phyloP scores from a whole-genome alignment of 176 grass and related monocot genomes.

The Musa acuminata region DNA sequence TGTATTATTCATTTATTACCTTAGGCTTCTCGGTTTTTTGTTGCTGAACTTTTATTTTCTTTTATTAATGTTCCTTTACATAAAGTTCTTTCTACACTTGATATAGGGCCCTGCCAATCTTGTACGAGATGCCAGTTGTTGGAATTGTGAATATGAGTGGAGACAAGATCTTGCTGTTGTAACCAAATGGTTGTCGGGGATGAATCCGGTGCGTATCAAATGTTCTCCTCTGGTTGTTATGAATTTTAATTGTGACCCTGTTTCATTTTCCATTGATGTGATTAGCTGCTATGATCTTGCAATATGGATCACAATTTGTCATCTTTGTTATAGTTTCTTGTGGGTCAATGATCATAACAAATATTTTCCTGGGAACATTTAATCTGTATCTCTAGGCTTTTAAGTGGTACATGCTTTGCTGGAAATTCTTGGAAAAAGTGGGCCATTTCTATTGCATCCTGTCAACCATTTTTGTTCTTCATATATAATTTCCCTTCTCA shows the following conservation, averaged over 20 bases:
- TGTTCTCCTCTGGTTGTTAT: background rate
- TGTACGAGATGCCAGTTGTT: slow-evolving; percentile 72
- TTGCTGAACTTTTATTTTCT: background rate
- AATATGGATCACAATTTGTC: no score
- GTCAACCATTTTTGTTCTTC: background rate
- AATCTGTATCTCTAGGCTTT: background rate
- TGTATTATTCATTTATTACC: background rate
- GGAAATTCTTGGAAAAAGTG: background rate
- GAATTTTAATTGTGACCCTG: background rate
- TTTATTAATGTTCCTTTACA: background rate
- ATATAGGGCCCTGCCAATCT: slow-evolving; percentile 87
- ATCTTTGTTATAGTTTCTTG: no score
- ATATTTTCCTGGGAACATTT: no score
- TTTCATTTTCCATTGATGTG: background rate
- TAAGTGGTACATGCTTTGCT: background rate
- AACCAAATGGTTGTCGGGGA: slow-evolving; percentile 88
- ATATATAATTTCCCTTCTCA: no score
- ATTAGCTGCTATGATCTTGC: background rate
- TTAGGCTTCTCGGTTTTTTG: background rate
- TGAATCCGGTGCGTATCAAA: slow-evolving; percentile 44
- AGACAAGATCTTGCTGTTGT: slow-evolving; percentile 96
- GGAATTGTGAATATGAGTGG: slow-evolving; percentile 93
- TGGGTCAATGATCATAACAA: no score
- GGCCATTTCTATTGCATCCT: no score
- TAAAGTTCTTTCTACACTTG: slow-evolving; percentile 11